Evolutionary conservation across 176 grass and related monocot genomes (phyloP).

Genomic region (Pontederia crassipes): DNA sequence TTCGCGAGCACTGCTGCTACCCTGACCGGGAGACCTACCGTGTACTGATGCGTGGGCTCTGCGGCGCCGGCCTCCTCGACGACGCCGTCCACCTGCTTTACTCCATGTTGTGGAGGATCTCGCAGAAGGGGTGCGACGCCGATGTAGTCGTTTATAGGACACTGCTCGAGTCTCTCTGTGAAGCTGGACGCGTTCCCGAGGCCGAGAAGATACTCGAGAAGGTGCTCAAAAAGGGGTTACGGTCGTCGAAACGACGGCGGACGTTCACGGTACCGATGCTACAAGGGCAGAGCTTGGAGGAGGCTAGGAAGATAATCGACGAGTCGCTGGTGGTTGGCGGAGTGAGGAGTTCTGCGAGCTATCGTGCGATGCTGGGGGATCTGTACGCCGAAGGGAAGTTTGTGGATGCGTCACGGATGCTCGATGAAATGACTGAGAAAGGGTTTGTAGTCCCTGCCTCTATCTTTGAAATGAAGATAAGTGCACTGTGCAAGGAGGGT

Average conservation of each 20-base stretch:
- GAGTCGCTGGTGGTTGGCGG: constrained; percentile 34
- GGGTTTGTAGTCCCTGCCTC: constrained; percentile 44
- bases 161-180: constrained; percentile 52
- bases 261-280: constrained; percentile 57
- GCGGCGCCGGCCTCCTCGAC: constrained; percentile 51
- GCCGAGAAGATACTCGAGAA: constrained; percentile 56
- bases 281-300: constrained; percentile 33
- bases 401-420: constrained; percentile 45
- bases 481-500: constrained; percentile 43
- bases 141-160: constrained; percentile 51
- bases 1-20: constrained; percentile 34
- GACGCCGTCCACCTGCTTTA: constrained; percentile 65
- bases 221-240: constrained; percentile 62
- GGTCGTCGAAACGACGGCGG: constrained; percentile 30
- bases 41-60: constrained; percentile 42
- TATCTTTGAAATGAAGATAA: constrained; percentile 48
- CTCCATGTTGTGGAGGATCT: constrained; percentile 65
- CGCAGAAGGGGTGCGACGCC: constrained; percentile 41
- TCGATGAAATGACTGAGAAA: constrained; percentile 51
- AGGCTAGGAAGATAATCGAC: constrained; percentile 52
- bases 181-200: constrained; percentile 28
- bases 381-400: constrained; percentile 46
- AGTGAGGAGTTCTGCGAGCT: constrained; percentile 38
- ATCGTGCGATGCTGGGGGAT: constrained; percentile 36
- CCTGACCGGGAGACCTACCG: constrained; percentile 46